Conservation (phyloP, 208 protist genomes). For the Leishmania tropica region DNA sequence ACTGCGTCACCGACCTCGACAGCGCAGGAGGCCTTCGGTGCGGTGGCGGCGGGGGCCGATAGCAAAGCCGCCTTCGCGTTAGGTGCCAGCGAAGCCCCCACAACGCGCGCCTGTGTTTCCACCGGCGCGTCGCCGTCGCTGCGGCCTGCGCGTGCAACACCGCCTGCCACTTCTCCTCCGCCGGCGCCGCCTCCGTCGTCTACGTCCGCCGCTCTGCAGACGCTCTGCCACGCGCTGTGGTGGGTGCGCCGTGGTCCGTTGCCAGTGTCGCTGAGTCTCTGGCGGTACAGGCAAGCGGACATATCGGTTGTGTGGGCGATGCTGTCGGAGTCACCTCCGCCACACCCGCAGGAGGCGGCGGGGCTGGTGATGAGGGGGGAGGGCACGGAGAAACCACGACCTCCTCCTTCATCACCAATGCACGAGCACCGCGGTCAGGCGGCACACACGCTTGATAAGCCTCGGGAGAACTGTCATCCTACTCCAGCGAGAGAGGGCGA, state of each 20-base stretch:
- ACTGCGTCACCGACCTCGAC: background rate
- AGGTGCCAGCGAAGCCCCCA: background rate
- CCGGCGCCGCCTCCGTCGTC: background rate
- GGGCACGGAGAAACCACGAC: background rate
- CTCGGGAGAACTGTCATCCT: no score
- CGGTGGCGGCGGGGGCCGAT: background rate
- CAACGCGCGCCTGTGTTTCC: background rate
- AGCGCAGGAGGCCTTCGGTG: background rate
- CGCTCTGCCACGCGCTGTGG: slow-evolving; percentile 48
- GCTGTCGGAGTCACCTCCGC: background rate
- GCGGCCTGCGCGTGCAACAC: background rate
- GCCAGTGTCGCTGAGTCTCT: slow-evolving; percentile 47
- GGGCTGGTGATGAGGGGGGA: background rate
- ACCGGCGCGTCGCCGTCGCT: background rate
- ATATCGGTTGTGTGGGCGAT: slow-evolving; percentile 26
- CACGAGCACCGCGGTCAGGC: background rate
- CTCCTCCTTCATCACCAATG: background rate
- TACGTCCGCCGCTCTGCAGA: slow-evolving; percentile 22
- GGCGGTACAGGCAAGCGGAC: slow-evolving; percentile 37
- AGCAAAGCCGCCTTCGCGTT: background rate
- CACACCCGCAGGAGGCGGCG: background rate
- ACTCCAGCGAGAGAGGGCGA: background rate
- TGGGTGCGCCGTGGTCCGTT: slow-evolving; percentile 42
- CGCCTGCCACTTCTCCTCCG: background rate
- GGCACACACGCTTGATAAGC: background rate